A percentile compares a stretch with the other conserved stretches of the same genome.
Conservation (phyloP, 768 basidiomycete species). For the Stropharia rugosoannulata region DNA sequence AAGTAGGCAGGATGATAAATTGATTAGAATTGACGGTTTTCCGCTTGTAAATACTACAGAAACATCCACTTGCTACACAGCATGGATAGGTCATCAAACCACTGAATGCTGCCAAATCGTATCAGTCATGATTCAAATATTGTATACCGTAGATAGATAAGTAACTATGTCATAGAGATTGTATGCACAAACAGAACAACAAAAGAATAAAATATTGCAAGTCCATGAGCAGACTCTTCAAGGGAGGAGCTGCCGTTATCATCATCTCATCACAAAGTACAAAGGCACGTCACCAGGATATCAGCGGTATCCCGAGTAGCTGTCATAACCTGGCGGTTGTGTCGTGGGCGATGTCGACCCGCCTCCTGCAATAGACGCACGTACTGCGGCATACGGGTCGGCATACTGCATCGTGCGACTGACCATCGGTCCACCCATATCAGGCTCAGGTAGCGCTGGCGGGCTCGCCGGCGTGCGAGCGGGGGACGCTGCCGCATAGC, state of each 20-base stretch:
- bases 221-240: conserved; percentile 11
- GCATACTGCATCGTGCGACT: conserved; percentile 95
- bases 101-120: no score
- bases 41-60: no score
- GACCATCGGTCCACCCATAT: conserved; percentile 52
- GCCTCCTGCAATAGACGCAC: conserved; percentile 48
- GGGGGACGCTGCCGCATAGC: conserved; percentile 21
- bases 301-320: conserved; percentile 51
- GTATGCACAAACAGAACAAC: not conserved
- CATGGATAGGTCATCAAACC: no score
- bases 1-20: no score
- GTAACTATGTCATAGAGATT: not conserved
- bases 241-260: not conserved
- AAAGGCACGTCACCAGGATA: not conserved
- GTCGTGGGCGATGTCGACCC: conserved; percentile 23
- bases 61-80: no score
- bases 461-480: conserved; percentile 27
- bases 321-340: conserved; percentile 52
- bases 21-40: no score
- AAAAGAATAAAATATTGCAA: conserved; percentile 9
- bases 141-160: not conserved
- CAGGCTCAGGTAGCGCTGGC: conserved; percentile 38
- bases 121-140: no score
- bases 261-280: not conserved
- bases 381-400: conserved; percentile 83